Evolutionary conservation across 805 yeast species (phyloP), one percentile per base, ranked within the genome.

Genomic region (Saccharomycodes ludwigii): DNA sequence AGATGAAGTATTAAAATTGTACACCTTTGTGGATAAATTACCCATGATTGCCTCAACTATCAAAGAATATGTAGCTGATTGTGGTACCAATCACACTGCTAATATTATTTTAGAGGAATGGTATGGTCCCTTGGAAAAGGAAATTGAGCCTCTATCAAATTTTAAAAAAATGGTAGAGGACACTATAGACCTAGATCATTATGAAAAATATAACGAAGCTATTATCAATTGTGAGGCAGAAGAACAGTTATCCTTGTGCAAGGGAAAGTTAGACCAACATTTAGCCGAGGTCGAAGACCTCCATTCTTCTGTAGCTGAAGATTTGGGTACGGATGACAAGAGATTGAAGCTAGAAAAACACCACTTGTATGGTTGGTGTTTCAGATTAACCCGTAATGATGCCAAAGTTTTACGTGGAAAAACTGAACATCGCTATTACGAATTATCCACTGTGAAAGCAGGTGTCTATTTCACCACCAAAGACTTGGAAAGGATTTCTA

Each of bases 401-500:
- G 86, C 95, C 2, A 65, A 78, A 8, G 76, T 80, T 14, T 62
- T 91, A 36, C 71, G 97, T 44, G 70, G 68, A 9, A 58, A 63
- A 30, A 53, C 59, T 1, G 48, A 53, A 27, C 50, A 48, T 18
- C 63, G 62, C 35, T 66, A 70, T 24, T 86, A 76, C 50, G 96
- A 91, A 52, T 61, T 88, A 27, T 81, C 85, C 31, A 88, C 96
- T 0, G 93, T 84, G 19, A 91, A 91, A 51, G 94, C 95, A 2
- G 99, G 99, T 35, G 88, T 88, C 4, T 84, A 67, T 52, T 91
- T 91, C 63, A 84, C 95, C 7, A 83, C 94, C 2, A 54, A 61
- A 26, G 66, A 66, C 39, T 61, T 91, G 42, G 63, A 70, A 25
- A 62, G 65, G n/a, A 59, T 76, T 21, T 73, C 85, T 10, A 58